phyloP scores from a whole-genome alignment of 306 rosid genomes.

The Myrica gale region DNA sequence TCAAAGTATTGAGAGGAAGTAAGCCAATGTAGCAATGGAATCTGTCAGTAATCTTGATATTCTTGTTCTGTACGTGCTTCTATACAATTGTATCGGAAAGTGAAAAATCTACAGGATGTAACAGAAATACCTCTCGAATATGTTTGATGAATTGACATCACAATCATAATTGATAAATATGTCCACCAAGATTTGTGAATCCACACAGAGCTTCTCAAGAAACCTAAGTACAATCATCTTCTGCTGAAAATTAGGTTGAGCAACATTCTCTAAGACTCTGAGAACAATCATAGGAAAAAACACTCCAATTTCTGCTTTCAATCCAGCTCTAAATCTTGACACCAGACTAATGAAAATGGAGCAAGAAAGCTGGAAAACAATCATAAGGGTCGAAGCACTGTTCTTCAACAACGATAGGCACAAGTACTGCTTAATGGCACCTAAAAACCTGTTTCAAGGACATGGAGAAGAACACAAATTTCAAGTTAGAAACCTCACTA shows the following conservation, averaged over 20 bases:
- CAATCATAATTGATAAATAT: slow-evolving; percentile 95
- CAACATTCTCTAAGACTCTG: slow-evolving; percentile 94
- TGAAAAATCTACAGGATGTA: slow-evolving; percentile 23
- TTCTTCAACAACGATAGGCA: slow-evolving; percentile 96
- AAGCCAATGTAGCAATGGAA: slow-evolving; percentile 10
- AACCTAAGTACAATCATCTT: slow-evolving; percentile 97
- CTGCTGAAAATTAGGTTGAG: slow-evolving; percentile 98
- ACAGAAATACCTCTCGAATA: slow-evolving; percentile 82
- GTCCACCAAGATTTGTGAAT: slow-evolving; percentile 96
- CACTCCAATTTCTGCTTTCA: slow-evolving; percentile 99
- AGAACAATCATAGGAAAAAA: slow-evolving; percentile 99
- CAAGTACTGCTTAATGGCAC: slow-evolving; percentile 98
- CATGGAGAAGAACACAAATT: background rate
- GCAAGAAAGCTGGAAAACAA: slow-evolving; percentile 94
- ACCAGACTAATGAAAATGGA: slow-evolving; percentile 98
- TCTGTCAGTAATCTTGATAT: slow-evolving; percentile 27
- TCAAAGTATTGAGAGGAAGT: background rate
- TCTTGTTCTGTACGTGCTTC: slow-evolving; percentile 13
- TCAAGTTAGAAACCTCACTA: background rate
- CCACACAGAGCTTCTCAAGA: slow-evolving; percentile 84
- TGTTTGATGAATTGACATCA: slow-evolving; percentile 99
- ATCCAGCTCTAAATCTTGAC: slow-evolving; percentile 94
- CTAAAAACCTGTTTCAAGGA: slow-evolving; percentile 86
- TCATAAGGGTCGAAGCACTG: slow-evolving; percentile 95
- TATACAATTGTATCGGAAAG: slow-evolving; percentile 6